Evolutionary conservation across 768 basidiomycete genomes (phyloP).

Genomic region (Botryobasidium botryosum): DNA sequence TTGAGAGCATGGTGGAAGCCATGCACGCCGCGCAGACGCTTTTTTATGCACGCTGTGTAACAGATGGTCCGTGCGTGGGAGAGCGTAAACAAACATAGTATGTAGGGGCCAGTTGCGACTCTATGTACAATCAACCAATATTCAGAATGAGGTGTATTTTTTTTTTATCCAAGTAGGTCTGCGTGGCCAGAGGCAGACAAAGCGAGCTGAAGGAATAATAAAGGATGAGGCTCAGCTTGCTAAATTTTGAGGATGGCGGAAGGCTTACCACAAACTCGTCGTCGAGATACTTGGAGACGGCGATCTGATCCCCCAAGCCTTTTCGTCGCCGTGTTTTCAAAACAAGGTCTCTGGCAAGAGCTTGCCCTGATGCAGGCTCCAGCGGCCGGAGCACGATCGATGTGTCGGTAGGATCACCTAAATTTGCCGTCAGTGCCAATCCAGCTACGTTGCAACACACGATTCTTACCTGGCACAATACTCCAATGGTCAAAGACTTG

Average conservation of each 20-base stretch:
- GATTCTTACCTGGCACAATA: slow-evolving; percentile 73
- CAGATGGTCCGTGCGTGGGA: too few species aligned
- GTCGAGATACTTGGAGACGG: slow-evolving; percentile 92
- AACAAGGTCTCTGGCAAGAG: slow-evolving; percentile 84
- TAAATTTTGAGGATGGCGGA: not conserved
- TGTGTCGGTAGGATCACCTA: slow-evolving; percentile 95
- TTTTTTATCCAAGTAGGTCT: slow-evolving; percentile 63
- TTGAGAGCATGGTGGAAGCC: too few species aligned
- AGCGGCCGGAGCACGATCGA: slow-evolving; percentile 90
- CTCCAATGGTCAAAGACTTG: slow-evolving; percentile 99
- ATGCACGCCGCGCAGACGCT: too few species aligned
- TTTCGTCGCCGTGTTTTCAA: slow-evolving; percentile 93
- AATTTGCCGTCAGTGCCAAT: not conserved
- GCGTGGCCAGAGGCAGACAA: slow-evolving; percentile 93
- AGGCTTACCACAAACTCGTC: slow-evolving; percentile 81
- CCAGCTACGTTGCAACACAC: not conserved
- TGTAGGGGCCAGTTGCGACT: too few species aligned
- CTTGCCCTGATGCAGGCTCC: slow-evolving; percentile 94
- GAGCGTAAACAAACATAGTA: too few species aligned
- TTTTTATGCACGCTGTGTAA: too few species aligned
- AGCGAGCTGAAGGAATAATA: slow-evolving; percentile 45
- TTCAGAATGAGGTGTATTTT: too few species aligned
- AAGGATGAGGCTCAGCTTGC: too few species aligned
- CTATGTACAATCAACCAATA: too few species aligned
- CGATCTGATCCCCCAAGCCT: slow-evolving; percentile 91